Percentiles rank a stretch among this genome's conserved stretches.
Evolutionary conservation across 345 rosid genomes (phyloP).

Genomic region (Eucalyptus tenuipes): DNA sequence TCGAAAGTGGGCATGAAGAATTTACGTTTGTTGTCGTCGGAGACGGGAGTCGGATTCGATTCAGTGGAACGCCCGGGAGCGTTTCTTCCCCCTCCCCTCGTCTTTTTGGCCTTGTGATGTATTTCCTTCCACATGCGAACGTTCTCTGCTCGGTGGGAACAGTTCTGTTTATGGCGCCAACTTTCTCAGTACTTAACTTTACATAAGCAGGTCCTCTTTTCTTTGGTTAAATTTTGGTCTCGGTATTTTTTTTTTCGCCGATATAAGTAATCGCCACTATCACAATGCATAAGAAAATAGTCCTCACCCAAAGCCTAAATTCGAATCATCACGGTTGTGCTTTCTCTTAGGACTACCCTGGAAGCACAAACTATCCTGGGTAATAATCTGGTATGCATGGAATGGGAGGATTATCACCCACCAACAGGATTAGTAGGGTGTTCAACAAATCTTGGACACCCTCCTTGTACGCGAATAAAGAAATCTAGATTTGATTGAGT

Average conservation of each 20-base stretch:
- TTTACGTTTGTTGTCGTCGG: not conserved
- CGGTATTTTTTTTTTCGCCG: not conserved
- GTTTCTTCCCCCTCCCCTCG: not conserved
- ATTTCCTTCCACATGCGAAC: not conserved
- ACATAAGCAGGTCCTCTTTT: not conserved
- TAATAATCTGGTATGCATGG: not conserved
- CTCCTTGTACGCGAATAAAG: not conserved
- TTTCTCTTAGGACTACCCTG: rapidly evolving
- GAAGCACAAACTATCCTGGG: not conserved
- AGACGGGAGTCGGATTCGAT: not conserved
- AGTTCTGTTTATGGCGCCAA: not conserved
- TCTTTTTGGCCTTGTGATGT: not conserved
- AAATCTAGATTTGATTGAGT: not conserved
- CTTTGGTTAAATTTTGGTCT: not conserved
- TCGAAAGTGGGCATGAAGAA: not conserved
- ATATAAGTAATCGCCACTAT: not conserved
- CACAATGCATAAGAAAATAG: not conserved
- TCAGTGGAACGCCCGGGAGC: not conserved
- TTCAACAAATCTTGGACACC: not conserved
- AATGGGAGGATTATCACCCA: not conserved
- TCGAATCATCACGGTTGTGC: not conserved
- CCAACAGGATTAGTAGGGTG: not conserved
- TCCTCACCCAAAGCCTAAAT: not conserved
- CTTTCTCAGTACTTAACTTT: not conserved
- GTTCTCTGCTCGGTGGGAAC: not conserved